Evolutionary conservation across 352 stramenopile species (phyloP).

Genomic region (Thraustochytrium sp.): DNA sequence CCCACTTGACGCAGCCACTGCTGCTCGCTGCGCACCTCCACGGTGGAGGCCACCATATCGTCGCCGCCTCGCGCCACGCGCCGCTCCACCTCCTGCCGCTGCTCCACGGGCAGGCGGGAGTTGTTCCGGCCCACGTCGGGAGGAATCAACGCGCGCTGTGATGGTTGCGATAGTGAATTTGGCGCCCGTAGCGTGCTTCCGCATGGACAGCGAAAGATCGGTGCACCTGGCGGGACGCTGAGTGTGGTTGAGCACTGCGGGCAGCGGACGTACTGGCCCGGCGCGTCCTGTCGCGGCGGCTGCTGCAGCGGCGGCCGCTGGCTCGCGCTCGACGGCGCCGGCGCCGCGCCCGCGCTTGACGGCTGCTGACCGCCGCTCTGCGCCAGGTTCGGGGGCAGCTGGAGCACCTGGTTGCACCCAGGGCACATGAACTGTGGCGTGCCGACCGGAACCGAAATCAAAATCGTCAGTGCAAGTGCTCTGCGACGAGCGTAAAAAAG

Average conservation of each 20-base stretch:
- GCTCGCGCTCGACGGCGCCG: neutral
- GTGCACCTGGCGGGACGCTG: neutral
- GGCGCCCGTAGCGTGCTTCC: conserved; percentile 30
- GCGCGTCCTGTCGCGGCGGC: neutral
- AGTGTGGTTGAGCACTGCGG: conserved; percentile 37
- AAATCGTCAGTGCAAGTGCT: no score
- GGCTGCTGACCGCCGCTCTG: no score
- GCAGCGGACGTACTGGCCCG: conserved; percentile 21
- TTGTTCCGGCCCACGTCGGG: conserved; percentile 26
- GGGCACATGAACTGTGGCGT: no score
- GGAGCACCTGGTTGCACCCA: no score
- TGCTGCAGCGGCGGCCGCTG: neutral
- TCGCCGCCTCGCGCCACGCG: neutral
- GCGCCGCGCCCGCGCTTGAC: neutral
- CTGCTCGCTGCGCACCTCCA: conserved; percentile 26
- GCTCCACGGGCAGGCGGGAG: neutral
- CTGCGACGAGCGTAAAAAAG: no score
- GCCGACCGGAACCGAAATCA: no score
- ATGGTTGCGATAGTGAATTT: neutral
- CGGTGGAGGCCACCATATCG: neutral
- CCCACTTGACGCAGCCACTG: conserved; percentile 31
- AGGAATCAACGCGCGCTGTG: neutral
- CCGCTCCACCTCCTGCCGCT: neutral
- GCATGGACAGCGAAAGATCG: conserved; percentile 37
- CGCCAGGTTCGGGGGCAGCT: no score